Base-by-base conservation (phyloP, 352 stramenopile species). In the Thraustochytrium striatum region DNA sequence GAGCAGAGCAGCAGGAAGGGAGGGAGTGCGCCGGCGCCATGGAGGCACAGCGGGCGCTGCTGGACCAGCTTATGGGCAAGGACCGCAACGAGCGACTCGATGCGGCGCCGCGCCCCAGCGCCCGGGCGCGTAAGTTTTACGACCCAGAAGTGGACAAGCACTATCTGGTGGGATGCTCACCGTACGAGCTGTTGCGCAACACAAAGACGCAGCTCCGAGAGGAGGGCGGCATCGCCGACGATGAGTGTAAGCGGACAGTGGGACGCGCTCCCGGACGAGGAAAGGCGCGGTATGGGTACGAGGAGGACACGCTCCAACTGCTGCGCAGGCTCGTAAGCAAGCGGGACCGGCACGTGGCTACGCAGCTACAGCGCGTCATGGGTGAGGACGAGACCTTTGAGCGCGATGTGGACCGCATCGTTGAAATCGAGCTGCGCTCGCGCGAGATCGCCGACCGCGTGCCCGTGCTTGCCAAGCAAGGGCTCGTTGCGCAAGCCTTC, bases 61-160 rank as follows among this genome's bases (percentile, higher is more conserved):
- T 79, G 69, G 69, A 79, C 41, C 19, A 72, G 52, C 61, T 79
- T 21, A 79, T 79, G 69, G 69, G 69, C 2, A 35, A 58, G 52
- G 61, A 79, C 19, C 50, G 69, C 35, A 75, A 75, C 33, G n/a
- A n/a, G n/a, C n/a, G n/a, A n/a, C n/a, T 65, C 16, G 58, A 28
- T 5, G 28, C 55, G 39, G 25, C 25, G n/a, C 21, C 39, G 32
- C 55, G 47, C 21, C 25, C 25, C 1, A 7, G 44, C 9, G 13
- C 3, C 16, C 7, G 70, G 25, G 11, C 16, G 33, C 36, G 70
- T 35, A 28, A 73, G 25, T 73, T 80, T 21, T 58, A 25, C 25
- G 70, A 80, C 41, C 25, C 25, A 5, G 70, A 80, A 5, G 70
- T 80, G 36, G 70, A 80, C 58, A 80, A 73, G 41, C 79, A 44